phyloP scores from a whole-genome alignment of 2,329 filamentous ascomycete genomes.

The Periconia sp. region DNA sequence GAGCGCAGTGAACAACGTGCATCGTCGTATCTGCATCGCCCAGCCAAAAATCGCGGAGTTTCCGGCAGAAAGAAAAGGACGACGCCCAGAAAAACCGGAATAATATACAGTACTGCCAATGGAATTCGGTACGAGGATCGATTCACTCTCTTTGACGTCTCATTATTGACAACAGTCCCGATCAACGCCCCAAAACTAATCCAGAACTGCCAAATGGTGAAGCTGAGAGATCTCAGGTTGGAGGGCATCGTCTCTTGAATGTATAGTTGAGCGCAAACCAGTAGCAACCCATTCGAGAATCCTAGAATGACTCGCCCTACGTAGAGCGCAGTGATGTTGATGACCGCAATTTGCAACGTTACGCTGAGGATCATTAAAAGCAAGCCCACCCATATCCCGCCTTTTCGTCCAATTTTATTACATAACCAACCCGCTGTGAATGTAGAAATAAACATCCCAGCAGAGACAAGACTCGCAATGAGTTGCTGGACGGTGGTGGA shows the following conservation, averaged over 20 bases:
- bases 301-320: slow-evolving; percentile 60
- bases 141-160: slow-evolving; percentile 17
- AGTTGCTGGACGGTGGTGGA: slow-evolving; percentile 51
- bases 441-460: slow-evolving; percentile 35
- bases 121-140: slow-evolving; percentile 48
- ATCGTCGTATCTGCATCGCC: slow-evolving; percentile 44
- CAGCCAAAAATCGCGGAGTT: slow-evolving; percentile 48
- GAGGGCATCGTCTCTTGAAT: slow-evolving; percentile 12
- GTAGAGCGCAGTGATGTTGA: slow-evolving; percentile 49
- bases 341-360: slow-evolving; percentile 56
- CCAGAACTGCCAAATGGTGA: slow-evolving; percentile 56
- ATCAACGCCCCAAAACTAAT: slow-evolving; percentile 53
- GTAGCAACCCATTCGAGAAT: slow-evolving; percentile 60
- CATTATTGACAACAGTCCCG: slow-evolving; percentile 52
- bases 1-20: too few species aligned
- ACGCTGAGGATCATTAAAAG: slow-evolving; percentile 45
- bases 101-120: slow-evolving; percentile 57
- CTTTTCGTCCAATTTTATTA: slow-evolving; percentile 45
- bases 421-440: not conserved
- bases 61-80: slow-evolving; percentile 44
- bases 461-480: slow-evolving; percentile 37
- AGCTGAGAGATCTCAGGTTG: slow-evolving; percentile 28
- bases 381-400: slow-evolving; percentile 52
- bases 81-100: slow-evolving; percentile 42
- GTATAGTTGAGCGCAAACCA: slow-evolving; percentile 14